Evolutionary conservation across 2,329 filamentous ascomycete genomes (phyloP).

Genomic region (Cladophialophora psammophila): DNA sequence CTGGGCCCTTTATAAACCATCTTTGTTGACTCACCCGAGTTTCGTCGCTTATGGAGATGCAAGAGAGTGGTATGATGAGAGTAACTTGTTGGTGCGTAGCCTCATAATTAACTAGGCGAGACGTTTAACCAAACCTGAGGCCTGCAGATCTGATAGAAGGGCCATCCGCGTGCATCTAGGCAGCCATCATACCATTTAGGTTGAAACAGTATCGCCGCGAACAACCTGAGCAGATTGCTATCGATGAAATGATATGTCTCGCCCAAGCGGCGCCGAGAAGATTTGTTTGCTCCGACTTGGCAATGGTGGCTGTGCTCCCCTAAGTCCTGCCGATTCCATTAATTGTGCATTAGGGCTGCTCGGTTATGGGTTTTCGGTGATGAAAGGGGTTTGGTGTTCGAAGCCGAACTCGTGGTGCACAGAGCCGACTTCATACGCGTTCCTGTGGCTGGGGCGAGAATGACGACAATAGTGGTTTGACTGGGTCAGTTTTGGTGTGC

Average conservation of each 20-base stretch:
- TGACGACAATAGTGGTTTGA: neutral
- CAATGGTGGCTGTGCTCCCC: neutral
- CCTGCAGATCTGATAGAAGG: too few relatives aligned
- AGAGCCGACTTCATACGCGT: neutral
- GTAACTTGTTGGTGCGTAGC: too few relatives aligned
- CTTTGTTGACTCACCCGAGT: neutral
- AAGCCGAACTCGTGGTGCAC: neutral
- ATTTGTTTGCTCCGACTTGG: neutral
- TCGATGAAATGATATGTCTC: neutral
- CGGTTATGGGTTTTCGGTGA: neutral
- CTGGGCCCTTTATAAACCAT: conserved; percentile 39
- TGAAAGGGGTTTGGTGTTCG: neutral
- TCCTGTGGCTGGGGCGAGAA: neutral
- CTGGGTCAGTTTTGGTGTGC: too few relatives aligned
- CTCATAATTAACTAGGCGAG: too few relatives aligned
- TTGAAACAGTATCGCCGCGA: too few relatives aligned
- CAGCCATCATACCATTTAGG: too few relatives aligned
- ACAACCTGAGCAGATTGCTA: neutral
- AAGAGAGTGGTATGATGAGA: neutral
- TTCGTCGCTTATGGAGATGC: neutral
- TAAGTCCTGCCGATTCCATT: neutral
- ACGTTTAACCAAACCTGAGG: neutral
- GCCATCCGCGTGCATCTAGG: too few relatives aligned
- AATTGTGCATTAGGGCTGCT: neutral
- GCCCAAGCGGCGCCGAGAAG: neutral